Conservation (phyloP, 169 alveolate genomes). For the Sarcocystis neurona region DNA sequence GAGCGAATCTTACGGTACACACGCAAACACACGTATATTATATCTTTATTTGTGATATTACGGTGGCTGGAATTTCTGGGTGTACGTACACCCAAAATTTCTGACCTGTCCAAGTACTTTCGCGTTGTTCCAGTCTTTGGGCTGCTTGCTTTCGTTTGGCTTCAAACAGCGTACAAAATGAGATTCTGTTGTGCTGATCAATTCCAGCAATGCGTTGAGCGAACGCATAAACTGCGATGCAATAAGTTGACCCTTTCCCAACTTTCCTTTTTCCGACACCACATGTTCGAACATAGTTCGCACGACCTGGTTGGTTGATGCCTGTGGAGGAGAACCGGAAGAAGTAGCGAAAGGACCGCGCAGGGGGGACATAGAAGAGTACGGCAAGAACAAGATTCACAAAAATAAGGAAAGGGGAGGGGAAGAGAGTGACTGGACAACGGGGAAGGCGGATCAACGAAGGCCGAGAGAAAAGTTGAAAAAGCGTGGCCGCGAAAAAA, state of each 20-base stretch:
- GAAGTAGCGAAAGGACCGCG: background rate
- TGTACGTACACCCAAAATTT: too few species aligned
- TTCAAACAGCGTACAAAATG: constrained; percentile 87
- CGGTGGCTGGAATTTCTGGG: too few species aligned
- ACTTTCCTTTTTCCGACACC: constrained; percentile 81
- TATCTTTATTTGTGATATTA: too few species aligned
- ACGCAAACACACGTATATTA: too few species aligned
- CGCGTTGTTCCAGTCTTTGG: constrained; percentile 83
- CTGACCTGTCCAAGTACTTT: constrained; percentile 82
- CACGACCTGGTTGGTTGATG: constrained; percentile 76
- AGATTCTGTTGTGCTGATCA: constrained; percentile 84
- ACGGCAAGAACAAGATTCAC: background rate
- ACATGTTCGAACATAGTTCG: constrained; percentile 77
- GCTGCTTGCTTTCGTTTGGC: constrained; percentile 85
- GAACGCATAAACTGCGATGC: constrained; percentile 88
- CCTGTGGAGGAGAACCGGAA: constrained; percentile 69
- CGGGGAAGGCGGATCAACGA: too few species aligned
- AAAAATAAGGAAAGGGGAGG: background rate
- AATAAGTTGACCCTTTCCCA: constrained; percentile 87
- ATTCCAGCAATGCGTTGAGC: constrained; percentile 78
- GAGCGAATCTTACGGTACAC: too few species aligned
- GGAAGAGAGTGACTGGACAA: too few species aligned
- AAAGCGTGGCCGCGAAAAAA: too few species aligned
- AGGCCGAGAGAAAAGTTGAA: too few species aligned
- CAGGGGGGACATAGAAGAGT: background rate